Conservation (phyloP, 768 basidiomycete genomes). For the Coprinopsis strossmayeri region DNA sequence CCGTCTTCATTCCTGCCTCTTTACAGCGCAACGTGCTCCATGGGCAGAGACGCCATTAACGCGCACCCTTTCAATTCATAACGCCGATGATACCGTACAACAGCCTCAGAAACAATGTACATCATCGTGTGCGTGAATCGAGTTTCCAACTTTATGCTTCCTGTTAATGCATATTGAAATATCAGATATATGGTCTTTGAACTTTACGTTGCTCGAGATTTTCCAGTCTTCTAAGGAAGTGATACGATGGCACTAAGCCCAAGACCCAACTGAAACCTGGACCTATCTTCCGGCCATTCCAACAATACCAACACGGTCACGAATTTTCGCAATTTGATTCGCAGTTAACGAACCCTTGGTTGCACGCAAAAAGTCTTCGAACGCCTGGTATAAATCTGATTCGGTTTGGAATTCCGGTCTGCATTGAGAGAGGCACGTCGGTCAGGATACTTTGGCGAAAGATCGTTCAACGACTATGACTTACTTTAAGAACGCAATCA, state of each 20-base stretch:
- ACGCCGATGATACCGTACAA: no score
- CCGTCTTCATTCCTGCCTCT: no score
- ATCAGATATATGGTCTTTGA: no score
- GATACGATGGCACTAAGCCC: neutral
- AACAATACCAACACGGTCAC: conserved; percentile 79
- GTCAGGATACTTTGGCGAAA: conserved; percentile 4
- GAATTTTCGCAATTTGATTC: conserved; percentile 85
- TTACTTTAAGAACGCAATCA: conserved; percentile 61
- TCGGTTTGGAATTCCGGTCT: conserved; percentile 60
- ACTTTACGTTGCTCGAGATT: no score
- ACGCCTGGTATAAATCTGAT: conserved; percentile 62
- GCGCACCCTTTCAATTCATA: no score
- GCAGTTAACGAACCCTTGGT: conserved; percentile 77
- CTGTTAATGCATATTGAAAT: no score
- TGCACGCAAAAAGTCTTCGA: conserved; percentile 82
- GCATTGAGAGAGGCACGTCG: conserved; percentile 1
- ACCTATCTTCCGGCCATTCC: conserved; percentile 79
- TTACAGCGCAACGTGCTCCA: no score
- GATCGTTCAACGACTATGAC: conserved; percentile 17
- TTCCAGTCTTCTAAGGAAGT: no score
- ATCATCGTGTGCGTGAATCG: no score
- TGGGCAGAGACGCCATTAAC: no score
- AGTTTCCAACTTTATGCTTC: no score
- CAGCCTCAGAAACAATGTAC: no score
- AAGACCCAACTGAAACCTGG: neutral